These are phyloP conservation scores for Pichia sp. DNA, from an alignment of 1,139 yeast species.

Conservation along the genomic window DNA sequence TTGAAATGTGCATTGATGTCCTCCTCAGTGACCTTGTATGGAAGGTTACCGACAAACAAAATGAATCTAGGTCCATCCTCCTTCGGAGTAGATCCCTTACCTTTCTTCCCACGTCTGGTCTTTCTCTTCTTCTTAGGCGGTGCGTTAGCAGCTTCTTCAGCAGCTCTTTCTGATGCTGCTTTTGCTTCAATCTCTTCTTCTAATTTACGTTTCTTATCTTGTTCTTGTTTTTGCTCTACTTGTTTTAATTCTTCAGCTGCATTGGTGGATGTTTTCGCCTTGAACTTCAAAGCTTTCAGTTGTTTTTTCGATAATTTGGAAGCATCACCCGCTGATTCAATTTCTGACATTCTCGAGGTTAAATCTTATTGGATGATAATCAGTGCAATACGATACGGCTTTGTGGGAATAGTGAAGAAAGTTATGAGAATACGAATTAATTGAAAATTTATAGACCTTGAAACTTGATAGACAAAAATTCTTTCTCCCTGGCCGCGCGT, in stretches of 20 bases:
- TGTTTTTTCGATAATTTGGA: too few relatives aligned
- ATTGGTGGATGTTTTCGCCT: constrained; percentile 39
- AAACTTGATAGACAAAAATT: too few relatives aligned
- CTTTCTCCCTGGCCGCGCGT: too few relatives aligned
- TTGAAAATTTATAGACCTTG: too few relatives aligned
- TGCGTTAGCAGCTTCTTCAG: constrained; percentile 17
- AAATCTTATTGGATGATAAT: too few relatives aligned
- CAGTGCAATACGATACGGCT: too few relatives aligned
- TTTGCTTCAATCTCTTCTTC: constrained; percentile 15
- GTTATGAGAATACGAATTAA: too few relatives aligned
- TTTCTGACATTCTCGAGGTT: too few relatives aligned
- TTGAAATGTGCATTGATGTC: constrained; percentile 72
- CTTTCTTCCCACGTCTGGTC: constrained; percentile 72
- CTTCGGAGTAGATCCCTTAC: constrained; percentile 36
- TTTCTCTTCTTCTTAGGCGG: constrained; percentile 54
- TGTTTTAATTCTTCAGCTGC: constrained; percentile 29
- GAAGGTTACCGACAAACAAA: constrained; percentile 88
- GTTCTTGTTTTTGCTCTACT: constrained; percentile 24
- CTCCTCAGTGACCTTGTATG: constrained; percentile 57
- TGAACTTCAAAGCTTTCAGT: constrained; percentile 68
- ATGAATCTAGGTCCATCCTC: constrained; percentile 59
- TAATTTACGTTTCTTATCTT: constrained; percentile 22
- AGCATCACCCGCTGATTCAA: too few relatives aligned
- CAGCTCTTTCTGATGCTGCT: constrained; percentile 7
- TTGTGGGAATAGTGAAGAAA: too few relatives aligned